Conservation (phyloP, 805 yeast species). For the Wickerhamiella cacticola region DNA sequence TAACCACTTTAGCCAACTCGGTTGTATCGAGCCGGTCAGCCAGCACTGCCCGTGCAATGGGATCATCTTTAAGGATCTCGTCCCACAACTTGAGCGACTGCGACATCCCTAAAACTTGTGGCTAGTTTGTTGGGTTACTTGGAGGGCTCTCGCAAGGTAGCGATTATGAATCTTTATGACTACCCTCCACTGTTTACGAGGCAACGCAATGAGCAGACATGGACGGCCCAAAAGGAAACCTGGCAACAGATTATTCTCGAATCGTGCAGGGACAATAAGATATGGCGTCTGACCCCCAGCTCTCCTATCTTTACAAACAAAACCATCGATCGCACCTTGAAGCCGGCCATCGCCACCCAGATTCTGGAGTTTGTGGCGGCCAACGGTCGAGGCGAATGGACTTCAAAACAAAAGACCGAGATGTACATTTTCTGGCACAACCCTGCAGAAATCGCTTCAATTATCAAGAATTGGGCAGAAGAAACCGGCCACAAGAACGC, state of each 20-base stretch:
- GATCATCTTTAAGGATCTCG: background rate
- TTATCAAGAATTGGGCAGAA: constrained; percentile 59
- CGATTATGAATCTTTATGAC: constrained; percentile 20
- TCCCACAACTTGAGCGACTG: background rate
- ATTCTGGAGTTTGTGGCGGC: constrained; percentile 48
- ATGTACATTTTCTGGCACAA: constrained; percentile 48
- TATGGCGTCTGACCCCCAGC: constrained; percentile 39
- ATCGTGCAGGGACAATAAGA: constrained; percentile 44
- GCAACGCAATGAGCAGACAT: constrained; percentile 73
- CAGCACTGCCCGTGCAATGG: background rate
- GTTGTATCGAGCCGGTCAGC: background rate
- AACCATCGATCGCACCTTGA: constrained; percentile 33
- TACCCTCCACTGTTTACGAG: constrained; percentile 89
- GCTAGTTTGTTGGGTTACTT: too few relatives aligned
- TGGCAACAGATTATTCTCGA: constrained; percentile 59
- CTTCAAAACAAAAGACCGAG: constrained; percentile 28
- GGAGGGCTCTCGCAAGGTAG: too few relatives aligned
- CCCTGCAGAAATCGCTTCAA: constrained; percentile 55
- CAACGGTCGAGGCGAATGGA: constrained; percentile 46
- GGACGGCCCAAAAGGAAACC: constrained; percentile 61
- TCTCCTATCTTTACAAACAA: constrained; percentile 26
- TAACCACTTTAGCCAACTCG: background rate
- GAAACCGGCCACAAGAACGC: constrained; percentile 64
- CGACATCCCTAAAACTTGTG: too few relatives aligned
- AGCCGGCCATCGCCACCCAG: constrained; percentile 42